A percentile compares a stretch with the other conserved stretches of the same genome.
These are phyloP conservation scores for Macadamia tetraphylla DNA, from an alignment of 164 flowering plant genomes.

Conservation along the genomic window DNA sequence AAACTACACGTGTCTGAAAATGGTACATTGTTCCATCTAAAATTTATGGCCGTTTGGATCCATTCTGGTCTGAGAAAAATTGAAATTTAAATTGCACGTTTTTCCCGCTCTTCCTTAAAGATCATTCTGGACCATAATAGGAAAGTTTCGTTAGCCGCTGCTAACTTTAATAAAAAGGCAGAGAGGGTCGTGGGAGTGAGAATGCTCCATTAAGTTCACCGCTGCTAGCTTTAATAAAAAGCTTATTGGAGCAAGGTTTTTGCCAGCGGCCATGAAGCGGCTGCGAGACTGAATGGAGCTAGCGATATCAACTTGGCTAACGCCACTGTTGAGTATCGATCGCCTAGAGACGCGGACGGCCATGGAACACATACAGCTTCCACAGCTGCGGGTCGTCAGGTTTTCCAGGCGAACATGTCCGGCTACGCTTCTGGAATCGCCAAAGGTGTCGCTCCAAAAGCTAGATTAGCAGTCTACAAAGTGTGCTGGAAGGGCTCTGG, in stretches of 20 bases:
- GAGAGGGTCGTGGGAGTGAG: too few species aligned
- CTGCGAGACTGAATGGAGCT: conserved; percentile 19
- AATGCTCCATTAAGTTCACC: conserved; percentile 21
- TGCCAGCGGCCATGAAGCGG: conserved; percentile 71
- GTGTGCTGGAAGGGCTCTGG: conserved; percentile 88
- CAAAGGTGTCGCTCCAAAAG: conserved; percentile 39
- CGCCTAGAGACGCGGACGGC: conserved; percentile 91
- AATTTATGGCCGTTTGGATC: too few species aligned
- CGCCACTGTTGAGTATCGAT: conserved; percentile 54
- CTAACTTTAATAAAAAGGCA: too few species aligned
- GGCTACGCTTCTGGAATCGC: too few species aligned
- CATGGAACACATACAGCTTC: conserved; percentile 98
- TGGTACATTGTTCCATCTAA: too few species aligned
- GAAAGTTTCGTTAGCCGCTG: too few species aligned
- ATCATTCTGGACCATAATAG: too few species aligned
- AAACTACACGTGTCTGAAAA: too few species aligned
- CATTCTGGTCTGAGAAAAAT: too few species aligned
- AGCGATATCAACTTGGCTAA: conserved; percentile 35
- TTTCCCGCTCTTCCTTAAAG: too few species aligned
- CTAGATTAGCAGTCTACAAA: conserved; percentile 76
- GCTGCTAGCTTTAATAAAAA: conserved; percentile 57
- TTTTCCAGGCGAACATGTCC: conserved; percentile 26
- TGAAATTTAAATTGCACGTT: too few species aligned
- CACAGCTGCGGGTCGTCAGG: conserved; percentile 81
- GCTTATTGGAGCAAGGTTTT: conserved; percentile 78